Evolutionary conservation across 75 land plant genomes (phyloP).

Genomic region (Pseudotsuga menziesii): DNA sequence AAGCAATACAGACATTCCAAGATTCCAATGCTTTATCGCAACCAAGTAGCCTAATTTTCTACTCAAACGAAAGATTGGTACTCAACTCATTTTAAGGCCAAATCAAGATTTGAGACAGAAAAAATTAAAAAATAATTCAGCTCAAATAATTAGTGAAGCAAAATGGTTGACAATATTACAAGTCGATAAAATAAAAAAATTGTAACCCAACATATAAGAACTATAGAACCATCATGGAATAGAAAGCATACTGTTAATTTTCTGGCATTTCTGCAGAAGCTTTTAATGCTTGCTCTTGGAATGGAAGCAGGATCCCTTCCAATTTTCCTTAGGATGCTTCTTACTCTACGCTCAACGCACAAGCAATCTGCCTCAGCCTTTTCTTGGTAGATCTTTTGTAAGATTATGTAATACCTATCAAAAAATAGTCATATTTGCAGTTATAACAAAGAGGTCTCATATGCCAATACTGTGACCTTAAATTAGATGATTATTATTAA

Average conservation of each 20-base stretch:
- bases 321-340: slow-evolving; percentile 63
- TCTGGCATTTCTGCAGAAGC: slow-evolving; percentile 86
- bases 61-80: background rate
- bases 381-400: slow-evolving; percentile 91
- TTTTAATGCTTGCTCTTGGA: slow-evolving; percentile 62
- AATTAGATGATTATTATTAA: background rate
- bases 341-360: slow-evolving; percentile 55
- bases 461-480: background rate
- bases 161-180: background rate
- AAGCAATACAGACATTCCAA: too few species aligned
- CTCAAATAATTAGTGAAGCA: background rate
- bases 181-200: background rate
- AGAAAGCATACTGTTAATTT: slow-evolving; percentile 61
- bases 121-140: background rate
- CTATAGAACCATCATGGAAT: background rate
- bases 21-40: too few species aligned
- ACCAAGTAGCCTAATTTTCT: too few species aligned
- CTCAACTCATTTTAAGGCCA: background rate
- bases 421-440: background rate
- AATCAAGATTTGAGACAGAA: background rate
- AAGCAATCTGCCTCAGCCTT: slow-evolving; percentile 85
- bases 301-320: slow-evolving; percentile 82
- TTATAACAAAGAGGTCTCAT: background rate
- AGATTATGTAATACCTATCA: slow-evolving; percentile 66
- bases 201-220: background rate